Evolutionary conservation across 2,329 filamentous ascomycete genomes (phyloP), one percentile per base, ranked within the genome.

Genomic region (Cordyceps pruinosa): DNA sequence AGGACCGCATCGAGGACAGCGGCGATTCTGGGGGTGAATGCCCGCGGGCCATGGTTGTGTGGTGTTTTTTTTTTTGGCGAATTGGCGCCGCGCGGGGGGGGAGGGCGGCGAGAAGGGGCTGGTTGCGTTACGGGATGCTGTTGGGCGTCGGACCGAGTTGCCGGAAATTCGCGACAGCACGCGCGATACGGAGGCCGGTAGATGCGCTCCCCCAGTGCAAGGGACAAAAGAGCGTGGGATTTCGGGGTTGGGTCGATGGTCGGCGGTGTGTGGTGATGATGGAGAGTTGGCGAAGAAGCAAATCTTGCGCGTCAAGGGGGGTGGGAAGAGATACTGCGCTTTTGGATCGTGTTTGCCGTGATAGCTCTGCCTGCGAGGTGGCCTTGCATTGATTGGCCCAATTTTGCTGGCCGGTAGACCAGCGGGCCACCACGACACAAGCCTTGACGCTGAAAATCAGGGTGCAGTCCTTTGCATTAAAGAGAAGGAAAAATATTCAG

Each of bases 1-100:
- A 75, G 4, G 75, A 74, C 21, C 71, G 71, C 65, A 77, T 70
- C 4, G 76, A 78, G 30, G 77, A 79, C 4, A 78, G 70, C 25
- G 77, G 76, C 34, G 76, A 78, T 57, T 79, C 76, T 15, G 71
- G 69, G 37, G 71, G 72, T 30, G 72, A 72, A 56, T 68, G 71
- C 54, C 67, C 66, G 63, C 68, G 69, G 59, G 69, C 66, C 71
- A 73, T 73, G 57, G 17, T 21, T 28, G 42, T 44, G 61, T 64
- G 17, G 15, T 19, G n/a, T 7, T 28, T 13, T 21, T 56, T 39
- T 3, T 41, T 5, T 32, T 5, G 28, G 66, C 66, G 66, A 45
- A 35, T 44, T 32, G 39, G 19, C 25, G 51, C 25, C 13, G 50
- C n/a, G 50, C 12, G 5, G 23, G 21, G 13, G n/a, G 30, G 30